Conservation (phyloP, 345 rosid species). For the Citrus reticulata region DNA sequence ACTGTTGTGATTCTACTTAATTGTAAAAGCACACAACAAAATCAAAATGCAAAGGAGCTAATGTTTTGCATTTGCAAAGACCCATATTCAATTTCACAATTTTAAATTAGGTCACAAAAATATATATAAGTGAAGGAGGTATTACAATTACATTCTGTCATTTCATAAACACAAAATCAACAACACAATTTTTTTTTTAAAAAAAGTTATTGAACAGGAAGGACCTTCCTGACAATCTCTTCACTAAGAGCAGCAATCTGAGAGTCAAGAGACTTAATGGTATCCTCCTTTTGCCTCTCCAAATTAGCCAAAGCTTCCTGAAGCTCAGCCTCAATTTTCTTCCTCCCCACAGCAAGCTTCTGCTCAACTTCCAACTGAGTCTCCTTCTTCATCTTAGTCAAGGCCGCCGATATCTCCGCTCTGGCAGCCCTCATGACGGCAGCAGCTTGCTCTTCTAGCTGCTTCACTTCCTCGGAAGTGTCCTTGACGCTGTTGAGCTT, state of each 20-base stretch:
- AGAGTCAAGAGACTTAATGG: constrained; percentile 69
- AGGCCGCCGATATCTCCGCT: constrained; percentile 86
- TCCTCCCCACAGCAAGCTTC: constrained; percentile 62
- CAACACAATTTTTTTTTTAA: not conserved
- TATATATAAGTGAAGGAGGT: not conserved
- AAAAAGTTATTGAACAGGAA: constrained; percentile 41
- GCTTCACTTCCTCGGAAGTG: constrained; percentile 75
- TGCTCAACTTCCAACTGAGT: constrained; percentile 71
- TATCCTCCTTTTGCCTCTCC: constrained; percentile 89
- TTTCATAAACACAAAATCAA: not conserved
- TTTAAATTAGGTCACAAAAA: not conserved
- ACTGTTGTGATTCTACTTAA: no score
- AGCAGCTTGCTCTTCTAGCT: constrained; percentile 77
- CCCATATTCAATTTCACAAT: not conserved
- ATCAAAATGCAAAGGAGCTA: no score
- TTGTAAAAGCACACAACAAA: no score
- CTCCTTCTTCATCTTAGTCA: constrained; percentile 90
- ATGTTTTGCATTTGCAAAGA: no score
- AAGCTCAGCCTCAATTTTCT: constrained; percentile 78
- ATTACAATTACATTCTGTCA: not conserved
- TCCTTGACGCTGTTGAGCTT: constrained; percentile 79
- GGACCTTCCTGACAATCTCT: constrained; percentile 87
- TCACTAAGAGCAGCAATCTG: constrained; percentile 78
- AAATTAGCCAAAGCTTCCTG: constrained; percentile 65
- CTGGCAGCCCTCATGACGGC: constrained; percentile 83